Evolutionary conservation across 2,329 filamentous ascomycete genomes (phyloP).

Genomic region (Fonsecaea multimorphosa): DNA sequence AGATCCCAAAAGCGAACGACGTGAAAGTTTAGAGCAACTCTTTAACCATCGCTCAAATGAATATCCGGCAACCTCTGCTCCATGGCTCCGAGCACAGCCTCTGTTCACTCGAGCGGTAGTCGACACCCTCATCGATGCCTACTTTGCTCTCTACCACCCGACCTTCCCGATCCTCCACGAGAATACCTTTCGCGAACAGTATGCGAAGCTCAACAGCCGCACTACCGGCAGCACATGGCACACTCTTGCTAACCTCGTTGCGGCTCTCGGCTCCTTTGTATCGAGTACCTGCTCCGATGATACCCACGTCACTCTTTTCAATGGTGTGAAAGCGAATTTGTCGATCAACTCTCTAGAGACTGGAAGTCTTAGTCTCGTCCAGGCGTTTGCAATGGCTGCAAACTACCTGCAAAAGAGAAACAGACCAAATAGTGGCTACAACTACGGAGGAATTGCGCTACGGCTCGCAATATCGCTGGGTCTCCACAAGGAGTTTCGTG

Average conservation of each 20-base stretch:
- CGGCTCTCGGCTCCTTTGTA: conserved; percentile 33
- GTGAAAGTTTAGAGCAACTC: conserved; percentile 24
- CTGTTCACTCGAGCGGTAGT: conserved; percentile 32
- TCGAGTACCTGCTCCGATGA: conserved; percentile 29
- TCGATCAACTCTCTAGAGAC: conserved; percentile 53
- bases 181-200: conserved; percentile 52
- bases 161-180: conserved; percentile 62
- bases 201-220: conserved; percentile 41
- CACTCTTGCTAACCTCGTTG: conserved; percentile 32
- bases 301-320: conserved; percentile 52
- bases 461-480: conserved; percentile 59
- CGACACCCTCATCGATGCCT: conserved; percentile 46
- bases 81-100: conserved; percentile 29
- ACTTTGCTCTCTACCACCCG: conserved; percentile 64
- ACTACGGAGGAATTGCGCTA: conserved; percentile 58
- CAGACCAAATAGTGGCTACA: conserved; percentile 59
- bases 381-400: conserved; percentile 55
- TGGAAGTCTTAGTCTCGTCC: conserved; percentile 57
- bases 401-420: conserved; percentile 61
- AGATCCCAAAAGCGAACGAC: conserved; percentile 13
- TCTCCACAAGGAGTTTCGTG: conserved; percentile 58
- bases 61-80: conserved; percentile 8
- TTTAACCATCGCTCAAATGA: conserved; percentile 22
- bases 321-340: conserved; percentile 51
- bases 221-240: conserved; percentile 29